Evolutionary conservation across 148 eudicot species (phyloP).

Genomic region (Chenopodium album): DNA sequence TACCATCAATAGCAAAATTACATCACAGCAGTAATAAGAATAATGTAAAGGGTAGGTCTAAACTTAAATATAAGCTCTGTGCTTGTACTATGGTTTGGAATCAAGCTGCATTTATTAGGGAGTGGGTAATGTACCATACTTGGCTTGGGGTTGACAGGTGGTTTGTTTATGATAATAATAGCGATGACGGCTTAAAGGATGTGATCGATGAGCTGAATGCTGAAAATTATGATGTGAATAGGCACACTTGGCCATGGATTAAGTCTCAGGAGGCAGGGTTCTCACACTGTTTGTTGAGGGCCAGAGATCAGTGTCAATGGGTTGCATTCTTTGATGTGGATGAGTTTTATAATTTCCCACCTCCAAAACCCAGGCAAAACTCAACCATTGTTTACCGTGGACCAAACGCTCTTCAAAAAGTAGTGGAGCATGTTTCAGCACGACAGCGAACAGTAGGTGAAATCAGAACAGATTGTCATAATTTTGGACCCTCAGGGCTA

Average conservation of each 20-base stretch:
- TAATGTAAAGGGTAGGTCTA: constrained; percentile 2
- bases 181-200: constrained; percentile 62
- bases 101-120: constrained; percentile 75
- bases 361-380: constrained; percentile 28
- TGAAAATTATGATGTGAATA: constrained; percentile 56
- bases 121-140: constrained; percentile 81
- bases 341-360: constrained; percentile 76
- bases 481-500: constrained; percentile 93
- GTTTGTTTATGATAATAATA: constrained; percentile 91
- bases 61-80: constrained; percentile 64
- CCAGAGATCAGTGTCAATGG: constrained; percentile 73
- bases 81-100: constrained; percentile 98
- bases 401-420: constrained; percentile 40
- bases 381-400: constrained; percentile 30
- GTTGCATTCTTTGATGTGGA: constrained; percentile 93
- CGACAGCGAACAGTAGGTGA: constrained; percentile 47
- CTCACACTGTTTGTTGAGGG: constrained; percentile 83
- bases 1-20: constrained; percentile 82
- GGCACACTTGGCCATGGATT: constrained; percentile 96
- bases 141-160: constrained; percentile 90
- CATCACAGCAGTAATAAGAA: neutral
- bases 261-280: constrained; percentile 98
- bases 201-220: constrained; percentile 52
- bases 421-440: constrained; percentile 53
- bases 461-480: constrained; percentile 79